These are phyloP conservation scores for Solanum hybrid DNA, from an alignment of 305 asterid genomes.

Conservation along the genomic window DNA sequence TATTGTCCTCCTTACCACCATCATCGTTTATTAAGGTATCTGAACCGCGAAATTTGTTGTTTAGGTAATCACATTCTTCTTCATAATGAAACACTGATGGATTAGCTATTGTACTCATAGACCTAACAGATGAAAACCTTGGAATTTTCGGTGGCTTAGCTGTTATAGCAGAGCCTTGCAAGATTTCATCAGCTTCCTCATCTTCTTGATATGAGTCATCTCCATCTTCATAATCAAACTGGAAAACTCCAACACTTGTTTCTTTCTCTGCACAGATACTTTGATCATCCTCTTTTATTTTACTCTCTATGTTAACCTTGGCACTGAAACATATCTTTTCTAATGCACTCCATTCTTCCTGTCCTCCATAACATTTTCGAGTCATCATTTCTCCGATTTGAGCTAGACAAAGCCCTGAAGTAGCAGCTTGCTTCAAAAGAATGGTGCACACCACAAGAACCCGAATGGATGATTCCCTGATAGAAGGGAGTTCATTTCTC, in stretches of 20 bases:
- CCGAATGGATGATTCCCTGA: conserved; percentile 58
- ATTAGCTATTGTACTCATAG: conserved; percentile 23
- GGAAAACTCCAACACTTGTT: conserved; percentile 12
- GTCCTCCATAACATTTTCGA: conserved; percentile 49
- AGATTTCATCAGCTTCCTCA: conserved; percentile 5
- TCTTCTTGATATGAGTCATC: conserved; percentile 9
- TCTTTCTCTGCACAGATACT: conserved; percentile 15
- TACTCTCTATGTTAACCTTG: conserved; percentile 29
- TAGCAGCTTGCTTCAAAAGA: conserved; percentile 53
- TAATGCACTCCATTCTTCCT: conserved; percentile 51
- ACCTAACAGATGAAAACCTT: conserved; percentile 29
- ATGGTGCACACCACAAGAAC: conserved; percentile 70
- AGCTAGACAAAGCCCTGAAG: conserved; percentile 56
- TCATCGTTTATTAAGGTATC: conserved; percentile 5
- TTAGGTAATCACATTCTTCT: conserved; percentile 12
- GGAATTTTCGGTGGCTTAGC: conserved; percentile 40
- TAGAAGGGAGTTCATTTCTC: conserved; percentile 47
- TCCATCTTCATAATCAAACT: conserved; percentile 29
- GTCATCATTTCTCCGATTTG: conserved; percentile 89
- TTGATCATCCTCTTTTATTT: conserved; percentile 11
- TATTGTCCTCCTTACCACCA: conserved; percentile 8
- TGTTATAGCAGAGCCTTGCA: conserved; percentile 10
- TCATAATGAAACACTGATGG: conserved; percentile 3
- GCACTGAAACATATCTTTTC: conserved; percentile 59
- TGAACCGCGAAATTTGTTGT: not conserved